Conservation (phyloP, 2,329 filamentous ascomycete species). For the Aspergillus amoenus region DNA sequence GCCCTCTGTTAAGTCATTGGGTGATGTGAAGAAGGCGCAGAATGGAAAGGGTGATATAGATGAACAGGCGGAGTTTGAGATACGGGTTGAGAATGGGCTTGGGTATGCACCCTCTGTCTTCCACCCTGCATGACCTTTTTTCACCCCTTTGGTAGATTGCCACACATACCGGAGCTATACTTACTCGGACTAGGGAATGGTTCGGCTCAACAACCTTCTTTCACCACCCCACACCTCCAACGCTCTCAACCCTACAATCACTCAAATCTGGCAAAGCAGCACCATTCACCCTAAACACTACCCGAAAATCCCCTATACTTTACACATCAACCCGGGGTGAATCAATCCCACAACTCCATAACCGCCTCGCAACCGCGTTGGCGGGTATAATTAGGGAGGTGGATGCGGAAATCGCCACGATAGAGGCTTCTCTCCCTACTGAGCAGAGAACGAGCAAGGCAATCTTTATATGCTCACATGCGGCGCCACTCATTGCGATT, state of each 20-base stretch:
- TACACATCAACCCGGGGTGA: slow-evolving; percentile 74
- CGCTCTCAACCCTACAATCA: slow-evolving; percentile 60
- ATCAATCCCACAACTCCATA: slow-evolving; percentile 74
- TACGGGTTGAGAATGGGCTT: slow-evolving; percentile 54
- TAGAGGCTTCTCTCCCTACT: slow-evolving; percentile 46
- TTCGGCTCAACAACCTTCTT: slow-evolving; percentile 79
- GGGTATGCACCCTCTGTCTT: slow-evolving; percentile 30
- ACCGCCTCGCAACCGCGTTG: slow-evolving; percentile 71
- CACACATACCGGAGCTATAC: background rate
- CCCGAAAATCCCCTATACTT: slow-evolving; percentile 55
- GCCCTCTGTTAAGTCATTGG: slow-evolving; percentile 54
- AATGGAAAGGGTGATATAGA: slow-evolving; percentile 24
- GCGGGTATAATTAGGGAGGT: slow-evolving; percentile 69
- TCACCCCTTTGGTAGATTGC: background rate
- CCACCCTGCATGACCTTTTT: background rate
- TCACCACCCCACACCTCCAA: slow-evolving; percentile 76
- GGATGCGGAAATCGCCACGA: slow-evolving; percentile 54
- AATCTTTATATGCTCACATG: slow-evolving; percentile 83
- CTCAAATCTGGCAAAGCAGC: background rate
- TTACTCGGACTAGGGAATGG: slow-evolving; percentile 63
- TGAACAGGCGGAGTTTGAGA: slow-evolving; percentile 34
- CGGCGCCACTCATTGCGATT: slow-evolving; percentile 82
- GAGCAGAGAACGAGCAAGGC: slow-evolving; percentile 53
- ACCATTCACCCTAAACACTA: slow-evolving; percentile 35
- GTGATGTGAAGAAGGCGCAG: background rate